Base-by-base conservation (phyloP, 2,329 filamentous ascomycete genomes). In the Pseudodiploospora longispora region DNA sequence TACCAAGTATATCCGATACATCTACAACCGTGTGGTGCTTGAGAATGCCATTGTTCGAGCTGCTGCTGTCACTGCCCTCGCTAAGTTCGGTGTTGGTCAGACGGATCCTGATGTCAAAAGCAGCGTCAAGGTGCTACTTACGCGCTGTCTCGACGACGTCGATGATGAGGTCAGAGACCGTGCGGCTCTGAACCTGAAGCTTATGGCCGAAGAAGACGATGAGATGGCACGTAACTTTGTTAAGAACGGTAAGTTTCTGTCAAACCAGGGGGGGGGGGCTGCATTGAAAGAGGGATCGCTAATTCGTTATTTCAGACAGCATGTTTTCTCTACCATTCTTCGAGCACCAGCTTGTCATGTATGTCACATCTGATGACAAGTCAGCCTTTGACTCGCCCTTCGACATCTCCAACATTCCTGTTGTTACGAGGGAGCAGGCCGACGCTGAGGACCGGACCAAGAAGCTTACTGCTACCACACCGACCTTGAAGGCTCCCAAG, bases 1-100 rank as follows among this genome's bases (percentile, higher is more conserved):
- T 0, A 97, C 93, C 45, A 97, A 98, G 75, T 98, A 96, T 65
- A 95, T 98, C 56, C 87, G 93, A 46, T 98, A 97, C 67, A 98
- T 98, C 61, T 98, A 98, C 74, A 98, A 98, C 71, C 82, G 93
- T 47, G 91, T 98, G 27, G 93, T 98, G 10, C 71, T 98, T 42
- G 93, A 98, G 68, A 98, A 98, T 61, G 89, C 93, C 35, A 89
- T 96, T 50, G 90, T 98, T 19, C 80, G 93, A 55, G 93, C 93
- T 40, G 90, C 93, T 7, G 93, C 93, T 42, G 94, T 97, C 27
- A 97, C 93, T 27, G 93, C 93, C 3, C 70, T 98, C 50, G 88
- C 91, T 57, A 98, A 97, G 67, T 98, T 98, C 60, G 93, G 93
- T 56, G 91, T 97, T 47, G 90, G 87, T 31, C 93, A 97, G 66